Conservation (phyloP, 768 basidiomycete species). For the Auricularia sp. region DNA sequence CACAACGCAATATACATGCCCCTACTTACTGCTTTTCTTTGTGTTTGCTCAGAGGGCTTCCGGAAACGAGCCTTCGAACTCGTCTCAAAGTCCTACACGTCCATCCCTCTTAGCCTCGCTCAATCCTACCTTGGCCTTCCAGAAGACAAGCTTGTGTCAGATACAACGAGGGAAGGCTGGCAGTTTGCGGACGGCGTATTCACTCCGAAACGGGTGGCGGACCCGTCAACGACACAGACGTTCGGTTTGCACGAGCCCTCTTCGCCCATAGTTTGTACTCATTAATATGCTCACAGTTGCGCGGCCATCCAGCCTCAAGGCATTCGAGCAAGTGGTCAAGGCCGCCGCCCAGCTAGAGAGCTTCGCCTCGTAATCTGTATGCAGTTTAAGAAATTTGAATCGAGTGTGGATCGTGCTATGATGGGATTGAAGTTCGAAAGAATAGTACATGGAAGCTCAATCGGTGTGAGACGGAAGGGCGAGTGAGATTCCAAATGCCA, state of each 20-base stretch:
- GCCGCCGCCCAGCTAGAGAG: conserved; percentile 8
- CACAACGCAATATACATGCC: too few relatives aligned
- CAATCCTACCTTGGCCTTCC: conserved; percentile 47
- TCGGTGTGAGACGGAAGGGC: too few relatives aligned
- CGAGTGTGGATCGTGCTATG: background rate
- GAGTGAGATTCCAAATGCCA: background rate
- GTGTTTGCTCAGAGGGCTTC: conserved; percentile 40
- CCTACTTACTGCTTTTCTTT: background rate
- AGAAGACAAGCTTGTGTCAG: conserved; percentile 21
- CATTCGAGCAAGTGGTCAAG: conserved; percentile 5
- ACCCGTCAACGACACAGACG: background rate
- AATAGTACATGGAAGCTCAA: background rate
- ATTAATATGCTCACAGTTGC: background rate
- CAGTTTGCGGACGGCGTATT: background rate
- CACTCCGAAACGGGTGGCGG: background rate
- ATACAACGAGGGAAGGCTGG: conserved; percentile 16
- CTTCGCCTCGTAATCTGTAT: background rate
- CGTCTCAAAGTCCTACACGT: conserved; percentile 55
- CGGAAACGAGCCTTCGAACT: conserved; percentile 46
- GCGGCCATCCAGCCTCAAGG: conserved; percentile 5
- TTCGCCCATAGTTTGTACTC: background rate
- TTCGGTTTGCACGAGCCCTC: background rate
- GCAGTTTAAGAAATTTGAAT: background rate
- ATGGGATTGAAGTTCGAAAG: background rate
- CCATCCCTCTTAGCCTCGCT: conserved; percentile 44